phyloP scores from a whole-genome alignment of 2,329 filamentous ascomycete genomes.

The Scytalidium lignicola region DNA sequence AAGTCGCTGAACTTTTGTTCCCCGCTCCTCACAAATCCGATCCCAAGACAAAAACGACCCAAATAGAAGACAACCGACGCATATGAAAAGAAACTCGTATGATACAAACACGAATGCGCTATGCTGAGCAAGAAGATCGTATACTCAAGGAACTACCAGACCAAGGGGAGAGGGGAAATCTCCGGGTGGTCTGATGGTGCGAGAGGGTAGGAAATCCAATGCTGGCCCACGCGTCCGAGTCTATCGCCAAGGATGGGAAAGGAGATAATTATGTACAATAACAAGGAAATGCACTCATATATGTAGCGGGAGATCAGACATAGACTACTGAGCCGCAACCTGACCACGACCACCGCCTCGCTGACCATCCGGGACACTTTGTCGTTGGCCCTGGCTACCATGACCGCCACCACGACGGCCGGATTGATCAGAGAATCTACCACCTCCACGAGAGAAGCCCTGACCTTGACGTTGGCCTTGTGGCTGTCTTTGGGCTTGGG shows the following conservation, averaged over 20 bases:
- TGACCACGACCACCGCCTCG: slow-evolving; percentile 26
- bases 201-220: slow-evolving; percentile 15
- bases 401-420: slow-evolving; percentile 22
- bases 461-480: slow-evolving; percentile 23
- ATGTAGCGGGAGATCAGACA: neutral
- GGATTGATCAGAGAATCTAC: slow-evolving; percentile 16
- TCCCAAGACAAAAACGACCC: slow-evolving; percentile 15
- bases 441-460: slow-evolving; percentile 21
- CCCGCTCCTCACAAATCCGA: slow-evolving; percentile 22
- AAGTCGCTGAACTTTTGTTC: slow-evolving; percentile 28
- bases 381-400: slow-evolving; percentile 19
- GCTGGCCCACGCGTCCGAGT: slow-evolving; percentile 18
- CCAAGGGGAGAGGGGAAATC: slow-evolving; percentile 4
- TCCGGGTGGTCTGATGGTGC: slow-evolving; percentile 13
- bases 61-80: slow-evolving; percentile 12
- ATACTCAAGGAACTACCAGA: slow-evolving; percentile 13
- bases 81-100: slow-evolving; percentile 25
- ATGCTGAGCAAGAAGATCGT: slow-evolving; percentile 13
- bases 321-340: slow-evolving; percentile 22
- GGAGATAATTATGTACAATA: slow-evolving; percentile 29
- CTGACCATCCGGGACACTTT: slow-evolving; percentile 25
- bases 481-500: slow-evolving; percentile 20
- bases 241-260: slow-evolving; percentile 22
- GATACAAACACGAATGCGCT: slow-evolving; percentile 26
- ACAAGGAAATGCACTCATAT: slow-evolving; percentile 10